Conservation (phyloP, 2,329 filamentous ascomycete species). For the Colletotrichum noveboracense region DNA sequence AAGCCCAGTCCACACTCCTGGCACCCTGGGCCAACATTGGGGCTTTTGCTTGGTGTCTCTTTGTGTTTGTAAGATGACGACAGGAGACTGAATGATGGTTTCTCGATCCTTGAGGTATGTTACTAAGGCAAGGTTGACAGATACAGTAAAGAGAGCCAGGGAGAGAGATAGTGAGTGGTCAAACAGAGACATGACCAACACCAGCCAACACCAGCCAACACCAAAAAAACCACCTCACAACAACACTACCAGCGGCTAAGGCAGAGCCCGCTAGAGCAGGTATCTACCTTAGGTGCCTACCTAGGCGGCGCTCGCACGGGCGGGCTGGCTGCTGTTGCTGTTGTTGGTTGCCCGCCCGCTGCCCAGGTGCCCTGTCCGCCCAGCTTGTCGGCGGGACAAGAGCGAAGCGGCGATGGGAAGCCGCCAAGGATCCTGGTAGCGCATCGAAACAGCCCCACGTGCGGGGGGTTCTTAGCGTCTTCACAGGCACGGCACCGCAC, state of each 20-base stretch:
- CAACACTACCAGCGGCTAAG: not conserved
- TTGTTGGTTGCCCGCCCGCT: not conserved
- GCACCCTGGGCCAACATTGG: not conserved
- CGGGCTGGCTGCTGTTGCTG: too few relatives aligned
- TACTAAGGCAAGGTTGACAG: not conserved
- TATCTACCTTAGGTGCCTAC: not conserved
- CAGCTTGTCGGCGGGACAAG: not conserved
- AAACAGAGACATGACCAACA: not conserved
- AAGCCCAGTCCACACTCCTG: not conserved
- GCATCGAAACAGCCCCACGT: slow-evolving; percentile 23
- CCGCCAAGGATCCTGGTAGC: slow-evolving; percentile 16
- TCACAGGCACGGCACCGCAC: not conserved
- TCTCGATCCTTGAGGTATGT: not conserved
- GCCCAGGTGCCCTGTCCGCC: not conserved
- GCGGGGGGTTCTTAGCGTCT: slow-evolving; percentile 1
- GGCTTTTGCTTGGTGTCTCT: not conserved
- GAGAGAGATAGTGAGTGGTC: not conserved
- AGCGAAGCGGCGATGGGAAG: not conserved
- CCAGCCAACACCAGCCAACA: not conserved
- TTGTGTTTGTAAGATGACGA: not conserved
- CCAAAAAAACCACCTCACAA: not conserved
- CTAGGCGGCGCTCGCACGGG: not conserved
- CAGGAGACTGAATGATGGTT: not conserved
- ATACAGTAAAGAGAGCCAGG: not conserved
- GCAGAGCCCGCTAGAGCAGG: not conserved